phyloP scores from a whole-genome alignment of 1,139 yeast species.

The Scheffersomyces quercinus region DNA sequence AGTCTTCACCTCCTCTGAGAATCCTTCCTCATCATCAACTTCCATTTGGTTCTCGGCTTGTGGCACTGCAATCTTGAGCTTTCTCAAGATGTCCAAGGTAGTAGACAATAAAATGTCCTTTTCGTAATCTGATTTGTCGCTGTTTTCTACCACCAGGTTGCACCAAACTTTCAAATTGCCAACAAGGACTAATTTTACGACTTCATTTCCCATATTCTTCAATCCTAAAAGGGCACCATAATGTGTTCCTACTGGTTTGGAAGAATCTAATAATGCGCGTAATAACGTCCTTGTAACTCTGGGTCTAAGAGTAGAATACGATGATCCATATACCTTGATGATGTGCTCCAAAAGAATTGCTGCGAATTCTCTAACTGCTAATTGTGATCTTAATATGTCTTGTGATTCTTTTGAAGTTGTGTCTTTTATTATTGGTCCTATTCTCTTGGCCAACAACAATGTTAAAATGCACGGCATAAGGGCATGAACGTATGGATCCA shows the following conservation, averaged over 20 bases:
- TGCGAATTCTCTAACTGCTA: conserved; percentile 82
- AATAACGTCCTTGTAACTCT: conserved; percentile 90
- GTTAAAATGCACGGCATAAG: conserved; percentile 95
- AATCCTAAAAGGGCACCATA: conserved; percentile 91
- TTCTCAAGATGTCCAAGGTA: conserved; percentile 55
- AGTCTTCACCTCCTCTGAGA: conserved; percentile 43
- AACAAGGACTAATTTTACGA: conserved; percentile 76
- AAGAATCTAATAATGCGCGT: conserved; percentile 80
- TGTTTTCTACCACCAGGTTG: conserved; percentile 48
- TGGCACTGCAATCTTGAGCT: conserved; percentile 36
- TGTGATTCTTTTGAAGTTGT: conserved; percentile 21
- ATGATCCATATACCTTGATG: conserved; percentile 75
- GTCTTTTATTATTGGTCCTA: conserved; percentile 61
- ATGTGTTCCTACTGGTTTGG: conserved; percentile 83
- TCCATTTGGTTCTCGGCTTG: conserved; percentile 31
- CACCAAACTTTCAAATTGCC: conserved; percentile 89
- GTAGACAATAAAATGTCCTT: conserved; percentile 46
- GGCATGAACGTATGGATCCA: conserved; percentile 96
- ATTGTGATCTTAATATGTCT: conserved; percentile 41
- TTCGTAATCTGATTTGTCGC: conserved; percentile 42
- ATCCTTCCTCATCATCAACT: conserved; percentile 29
- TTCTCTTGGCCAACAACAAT: conserved; percentile 79
- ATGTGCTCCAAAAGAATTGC: conserved; percentile 80
- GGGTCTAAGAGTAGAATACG: conserved; percentile 89
- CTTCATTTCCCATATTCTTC: conserved; percentile 82